Percentiles rank a stretch among this genome's conserved stretches.
These are phyloP conservation scores for Chaetomidium leptoderma DNA, from an alignment of 495 filamentous ascomycete genomes.

Conservation along the genomic window DNA sequence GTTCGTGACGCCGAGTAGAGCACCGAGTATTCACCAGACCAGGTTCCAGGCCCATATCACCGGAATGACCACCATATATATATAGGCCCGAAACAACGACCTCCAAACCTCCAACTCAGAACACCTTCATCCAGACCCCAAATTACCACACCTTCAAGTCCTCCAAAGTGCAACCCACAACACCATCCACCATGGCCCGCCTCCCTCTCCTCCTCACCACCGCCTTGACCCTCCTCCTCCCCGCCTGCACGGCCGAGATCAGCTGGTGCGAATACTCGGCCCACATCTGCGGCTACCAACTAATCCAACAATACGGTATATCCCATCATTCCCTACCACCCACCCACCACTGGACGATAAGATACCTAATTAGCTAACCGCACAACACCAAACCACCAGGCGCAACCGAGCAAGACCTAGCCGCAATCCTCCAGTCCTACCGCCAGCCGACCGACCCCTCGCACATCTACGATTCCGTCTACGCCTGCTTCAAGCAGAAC, in stretches of 20 bases:
- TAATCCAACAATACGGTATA: not conserved
- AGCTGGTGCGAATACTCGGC: not conserved
- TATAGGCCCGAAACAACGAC: no score
- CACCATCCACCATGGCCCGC: not conserved
- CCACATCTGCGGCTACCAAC: constrained; percentile 4
- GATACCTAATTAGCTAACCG: no score
- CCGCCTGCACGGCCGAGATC: not conserved
- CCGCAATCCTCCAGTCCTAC: not conserved
- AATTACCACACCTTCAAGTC: not conserved
- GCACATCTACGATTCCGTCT: not conserved
- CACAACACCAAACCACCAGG: not conserved
- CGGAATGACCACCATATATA: no score
- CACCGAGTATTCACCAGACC: no score
- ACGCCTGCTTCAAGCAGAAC: not conserved
- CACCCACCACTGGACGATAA: no score
- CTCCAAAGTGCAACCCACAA: not conserved
- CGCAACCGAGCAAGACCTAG: not conserved
- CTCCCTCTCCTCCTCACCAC: not conserved
- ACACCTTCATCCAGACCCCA: not conserved
- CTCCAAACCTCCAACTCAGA: no score
- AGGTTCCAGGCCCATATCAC: no score
- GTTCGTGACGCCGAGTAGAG: no score
- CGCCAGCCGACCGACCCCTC: not conserved
- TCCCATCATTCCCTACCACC: not conserved
- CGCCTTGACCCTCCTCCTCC: not conserved